Evolutionary conservation across 257 asterid species (phyloP), one percentile per base, ranked within the genome.

Genomic region (Ajuga chamaepitys): DNA sequence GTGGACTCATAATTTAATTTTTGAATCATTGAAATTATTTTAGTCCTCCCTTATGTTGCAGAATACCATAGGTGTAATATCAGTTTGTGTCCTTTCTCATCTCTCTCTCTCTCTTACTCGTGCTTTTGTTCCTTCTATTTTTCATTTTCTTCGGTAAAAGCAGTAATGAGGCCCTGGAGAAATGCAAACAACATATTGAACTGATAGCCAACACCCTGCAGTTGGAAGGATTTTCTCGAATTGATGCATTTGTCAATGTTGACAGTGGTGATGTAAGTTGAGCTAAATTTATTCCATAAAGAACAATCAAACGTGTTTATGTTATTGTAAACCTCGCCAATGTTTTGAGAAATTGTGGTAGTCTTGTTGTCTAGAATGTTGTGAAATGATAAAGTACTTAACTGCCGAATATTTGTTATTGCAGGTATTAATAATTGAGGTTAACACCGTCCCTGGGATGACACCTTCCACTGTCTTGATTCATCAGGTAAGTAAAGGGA

Each of bases 391-490:
- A 52, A 18, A 2, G 57, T 64, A 35, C 7, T 14, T 2, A 45
- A 62, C 18, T 4, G 32, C 44, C 25, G n/a, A 12, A 21, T 10
- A 13, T 65, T 18, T 22, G 35, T 16, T 34, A 63, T 67, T 73
- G 55, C 81, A 89, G 97, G 97, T 89, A 7, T 75, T 89, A 28
- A 82, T 89, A 34, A 89, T 89, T 24, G 97, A 89, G 74, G 97
- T 87, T 54, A 87, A 89, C 75, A 89, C 97, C 0, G 86, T 89
- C 60, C 97, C 95, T 12, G 97, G 97, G 82, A 89, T 89, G 97
- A 87, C 97, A 24, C 97, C 97, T 42, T 89, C 97, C 64, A 89
- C 97, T 0, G 97, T 89, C 71, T 75, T 89, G 70, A 83, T 89
- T 71, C 97, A 89, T 81, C 97, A 89, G 95, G 95, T 87, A 32